These are phyloP conservation scores for Penicillium riverlandense DNA, from an alignment of 495 filamentous ascomycete genomes.

Conservation along the genomic window DNA sequence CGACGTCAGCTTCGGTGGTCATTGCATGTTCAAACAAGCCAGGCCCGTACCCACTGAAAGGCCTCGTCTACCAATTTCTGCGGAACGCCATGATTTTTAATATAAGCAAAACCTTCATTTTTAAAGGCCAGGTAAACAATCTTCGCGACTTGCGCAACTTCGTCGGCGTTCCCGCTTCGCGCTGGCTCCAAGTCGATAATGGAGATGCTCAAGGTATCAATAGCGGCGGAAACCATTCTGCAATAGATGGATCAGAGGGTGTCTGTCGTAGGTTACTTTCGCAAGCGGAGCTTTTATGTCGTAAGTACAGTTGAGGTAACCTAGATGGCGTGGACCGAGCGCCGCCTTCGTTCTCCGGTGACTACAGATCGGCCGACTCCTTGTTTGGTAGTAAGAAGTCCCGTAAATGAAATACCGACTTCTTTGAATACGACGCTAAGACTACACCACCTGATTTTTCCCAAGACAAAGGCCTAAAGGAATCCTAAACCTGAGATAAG, in stretches of 20 bases:
- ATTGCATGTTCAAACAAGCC: no score
- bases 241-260: neutral
- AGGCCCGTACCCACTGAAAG: constrained; percentile 4
- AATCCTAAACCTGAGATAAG: no score
- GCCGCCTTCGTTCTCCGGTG: no score
- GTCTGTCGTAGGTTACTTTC: neutral
- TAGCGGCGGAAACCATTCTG: neutral
- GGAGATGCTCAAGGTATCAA: neutral
- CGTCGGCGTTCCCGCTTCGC: neutral
- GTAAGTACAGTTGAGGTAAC: no score
- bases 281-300: neutral
- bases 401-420: no score
- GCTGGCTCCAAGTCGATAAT: constrained; percentile 2
- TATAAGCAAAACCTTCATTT: constrained; percentile 6
- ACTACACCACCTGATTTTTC: no score
- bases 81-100: constrained; percentile 6
- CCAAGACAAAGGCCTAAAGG: no score
- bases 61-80: constrained; percentile 4
- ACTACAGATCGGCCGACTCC: no score
- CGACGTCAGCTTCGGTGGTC: no score
- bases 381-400: no score
- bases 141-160: neutral
- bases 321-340: no score
- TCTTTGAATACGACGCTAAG: no score
- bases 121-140: constrained; percentile 5